Evolutionary conservation across 208 protist species (phyloP), one percentile per base, ranked within the genome.

Genomic region (Leishmania martiniquensis): DNA sequence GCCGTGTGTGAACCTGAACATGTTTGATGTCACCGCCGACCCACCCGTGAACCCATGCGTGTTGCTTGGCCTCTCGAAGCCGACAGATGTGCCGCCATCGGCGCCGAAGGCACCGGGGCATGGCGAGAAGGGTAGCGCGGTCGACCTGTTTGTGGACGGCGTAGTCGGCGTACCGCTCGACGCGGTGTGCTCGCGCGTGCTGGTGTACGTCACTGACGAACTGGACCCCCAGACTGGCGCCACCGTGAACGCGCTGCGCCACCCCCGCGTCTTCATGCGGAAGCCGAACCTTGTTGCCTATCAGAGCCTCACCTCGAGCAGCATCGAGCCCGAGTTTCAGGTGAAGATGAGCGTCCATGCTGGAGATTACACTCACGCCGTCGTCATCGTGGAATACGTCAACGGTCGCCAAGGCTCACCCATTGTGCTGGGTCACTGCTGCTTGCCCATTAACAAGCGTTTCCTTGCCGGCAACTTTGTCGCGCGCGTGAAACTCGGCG

Each of bases 371-470:
- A 81, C 85, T n/a, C 68, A 83, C 67, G 89, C 86, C 2, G 74
- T 96, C 29, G 84, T 89, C 44, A 88, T 96, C 44, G 85, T 93
- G 42, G 90, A 96, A 79, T 96, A 93, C 75, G 76, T 92, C 57
- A 89, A 72, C 29, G 65, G 29, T 10, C 32, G n/a, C 29, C 59
- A 84, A 47, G 34, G 62, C 7, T 45, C 59, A 6, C 88, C 84
- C 7, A 80, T 89, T 51, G 80, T 87, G 10, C 78, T 96, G 60
- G 92, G 92, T 10, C 90, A 94, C 82, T 87, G 77, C 72, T 85
- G 80, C 72, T 39, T 94, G 37, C 90, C 90, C 32, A 88, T 96
- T 75, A 82, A 91, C 74, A 77, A 81, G 66, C 75, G 22, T 13
- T 80, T 81, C 39, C 75, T 79, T 45, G 78, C 72, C 10, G 92